These are phyloP conservation scores for Cotoneaster glaucophyllus DNA, from an alignment of 306 rosid genomes.

Conservation along the genomic window DNA sequence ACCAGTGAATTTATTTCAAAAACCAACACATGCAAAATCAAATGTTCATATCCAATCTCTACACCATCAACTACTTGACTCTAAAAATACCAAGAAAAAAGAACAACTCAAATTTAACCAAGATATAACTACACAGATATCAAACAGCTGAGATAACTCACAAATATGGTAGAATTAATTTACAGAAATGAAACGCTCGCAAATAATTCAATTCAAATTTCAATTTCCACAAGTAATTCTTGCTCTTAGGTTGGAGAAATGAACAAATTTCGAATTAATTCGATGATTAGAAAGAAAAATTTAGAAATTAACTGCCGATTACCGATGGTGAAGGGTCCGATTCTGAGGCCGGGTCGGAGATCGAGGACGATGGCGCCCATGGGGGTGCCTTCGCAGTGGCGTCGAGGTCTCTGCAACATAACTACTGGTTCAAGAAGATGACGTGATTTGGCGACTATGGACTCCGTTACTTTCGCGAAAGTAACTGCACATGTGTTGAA, in stretches of 20 bases:
- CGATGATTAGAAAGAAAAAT: neutral
- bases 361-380: slow-evolving; percentile 98
- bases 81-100: neutral
- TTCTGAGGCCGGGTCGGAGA: slow-evolving; percentile 82
- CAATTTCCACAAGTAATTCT: neutral
- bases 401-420: slow-evolving; percentile 74
- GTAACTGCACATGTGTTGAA: slow-evolving; percentile 13
- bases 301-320: neutral
- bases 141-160: neutral
- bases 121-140: neutral
- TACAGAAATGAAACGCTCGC: neutral
- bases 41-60: neutral
- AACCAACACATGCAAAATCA: neutral
- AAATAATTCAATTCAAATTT: neutral
- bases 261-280: neutral
- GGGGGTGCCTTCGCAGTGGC: slow-evolving; percentile 97
- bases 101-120: neutral
- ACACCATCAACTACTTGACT: neutral
- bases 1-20: neutral
- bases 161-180: neutral
- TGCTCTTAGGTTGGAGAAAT: neutral
- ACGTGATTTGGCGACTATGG: neutral
- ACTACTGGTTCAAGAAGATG: neutral
- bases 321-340: slow-evolving; percentile 93
- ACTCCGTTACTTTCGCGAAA: slow-evolving; percentile 36